Base-by-base conservation (phyloP, 2,329 filamentous ascomycete genomes). In the Knufia petricola region DNA sequence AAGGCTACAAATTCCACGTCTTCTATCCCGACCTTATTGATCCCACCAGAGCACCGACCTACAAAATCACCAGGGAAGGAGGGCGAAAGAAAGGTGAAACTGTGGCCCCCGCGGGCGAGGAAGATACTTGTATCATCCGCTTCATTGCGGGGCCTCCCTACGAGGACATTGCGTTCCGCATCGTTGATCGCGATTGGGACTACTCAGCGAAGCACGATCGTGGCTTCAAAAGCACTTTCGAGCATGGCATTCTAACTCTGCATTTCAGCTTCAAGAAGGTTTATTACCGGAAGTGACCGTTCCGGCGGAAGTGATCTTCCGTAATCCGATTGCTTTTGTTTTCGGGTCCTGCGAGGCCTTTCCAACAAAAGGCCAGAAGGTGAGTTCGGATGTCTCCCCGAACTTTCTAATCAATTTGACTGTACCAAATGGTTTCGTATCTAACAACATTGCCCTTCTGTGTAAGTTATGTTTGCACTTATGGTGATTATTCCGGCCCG, bases 1-100 rank as follows among this genome's bases (percentile, higher is more conserved):
- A 98, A 65, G 92, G 92, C 49, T 98, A 98, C 75, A 95, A 94
- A 66, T 98, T 98, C 76, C 96, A 98, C 69, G 90, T 98, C 45
- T 98, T 98, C 69, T 98, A 98, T 63, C 92, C 92, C 0, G 92
- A 98, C 59, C 79, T 98, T 26, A 87, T 96, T 60, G 89, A 96
- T 71, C 94, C 90, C 69, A 80, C 83, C 26, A 95, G 89, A 67
- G 89, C 92, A 1, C 92, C 92, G 8, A 96, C 89, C 0, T 98
- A 94, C 69, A 87, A 87, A 63, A 96, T 98, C 57, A 87, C 95
- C 61, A 83, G 92, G 34, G 92, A 96, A 67, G 82, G 92, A 61
- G 92, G 92, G 13, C 77, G 92, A 50, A 84, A 85, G 63, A 79
- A 87, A 51, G 92, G 92, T 20, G 86, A 98, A 67, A 94, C 88